These are phyloP conservation scores for Diplosphaera chodatii DNA, from an alignment of 139 green algal species.

Conservation along the genomic window DNA sequence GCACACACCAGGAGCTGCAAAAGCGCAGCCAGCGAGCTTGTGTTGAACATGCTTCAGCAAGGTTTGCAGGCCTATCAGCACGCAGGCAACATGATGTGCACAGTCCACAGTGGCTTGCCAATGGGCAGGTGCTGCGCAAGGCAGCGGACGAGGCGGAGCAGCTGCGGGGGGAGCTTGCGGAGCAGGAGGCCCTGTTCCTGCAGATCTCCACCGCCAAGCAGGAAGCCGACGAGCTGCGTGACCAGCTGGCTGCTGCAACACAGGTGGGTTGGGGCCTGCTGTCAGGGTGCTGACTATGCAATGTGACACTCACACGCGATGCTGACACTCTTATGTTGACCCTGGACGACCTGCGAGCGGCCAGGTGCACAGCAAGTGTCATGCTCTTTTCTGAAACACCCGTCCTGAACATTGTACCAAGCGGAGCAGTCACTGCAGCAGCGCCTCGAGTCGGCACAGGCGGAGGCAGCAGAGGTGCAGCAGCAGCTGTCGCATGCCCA, in stretches of 20 bases:
- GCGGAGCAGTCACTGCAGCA: background rate
- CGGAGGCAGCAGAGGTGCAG: background rate
- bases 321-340: too few species aligned
- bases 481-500: background rate
- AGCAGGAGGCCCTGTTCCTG: background rate
- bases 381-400: too few species aligned
- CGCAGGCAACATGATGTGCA: too few species aligned
- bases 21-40: too few species aligned
- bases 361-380: too few species aligned
- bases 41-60: too few species aligned
- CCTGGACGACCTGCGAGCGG: too few species aligned
- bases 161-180: background rate
- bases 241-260: background rate
- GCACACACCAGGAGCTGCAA: too few species aligned
- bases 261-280: background rate
- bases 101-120: too few species aligned
- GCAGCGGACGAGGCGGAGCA: background rate
- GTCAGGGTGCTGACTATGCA: too few species aligned
- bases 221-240: background rate
- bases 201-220: background rate
- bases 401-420: background rate
- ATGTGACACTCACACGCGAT: too few species aligned
- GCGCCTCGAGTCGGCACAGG: background rate
- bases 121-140: background rate
- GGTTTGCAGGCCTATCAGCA: too few species aligned